Evolutionary conservation across 2,329 filamentous ascomycete genomes (phyloP).

Genomic region (Aureobasidium sp.): DNA sequence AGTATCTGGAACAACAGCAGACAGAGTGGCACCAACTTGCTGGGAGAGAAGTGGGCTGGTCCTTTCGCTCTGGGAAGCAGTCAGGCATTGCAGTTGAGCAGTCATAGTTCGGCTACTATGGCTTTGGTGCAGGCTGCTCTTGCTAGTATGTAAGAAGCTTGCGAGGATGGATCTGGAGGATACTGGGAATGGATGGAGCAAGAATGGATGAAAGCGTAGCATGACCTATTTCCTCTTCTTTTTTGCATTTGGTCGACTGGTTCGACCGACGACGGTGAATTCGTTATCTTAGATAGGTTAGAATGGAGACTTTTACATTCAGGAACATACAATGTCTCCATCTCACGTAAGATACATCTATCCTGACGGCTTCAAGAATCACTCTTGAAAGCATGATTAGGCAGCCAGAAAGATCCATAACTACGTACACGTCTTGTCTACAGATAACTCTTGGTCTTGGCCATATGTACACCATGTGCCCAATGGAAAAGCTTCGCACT

Average conservation of each 20-base stretch:
- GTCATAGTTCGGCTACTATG: conserved; percentile 15
- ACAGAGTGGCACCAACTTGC: conserved; percentile 30
- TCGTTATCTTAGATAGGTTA: background rate
- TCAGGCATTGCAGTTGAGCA: conserved; percentile 24
- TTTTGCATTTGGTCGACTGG: background rate
- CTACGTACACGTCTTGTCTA: background rate
- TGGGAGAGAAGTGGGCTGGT: conserved; percentile 59
- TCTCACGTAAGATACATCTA: too few relatives aligned
- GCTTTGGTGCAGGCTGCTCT: conserved; percentile 24
- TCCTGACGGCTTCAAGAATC: too few relatives aligned
- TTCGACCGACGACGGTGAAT: background rate
- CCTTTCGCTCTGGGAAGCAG: conserved; percentile 35
- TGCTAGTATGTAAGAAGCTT: conserved; percentile 13
- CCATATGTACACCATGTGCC: conserved; percentile 46
- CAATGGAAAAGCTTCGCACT: conserved; percentile 54
- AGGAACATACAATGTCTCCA: too few relatives aligned
- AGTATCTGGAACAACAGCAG: conserved; percentile 56
- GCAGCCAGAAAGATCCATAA: too few relatives aligned
- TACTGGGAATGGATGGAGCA: background rate
- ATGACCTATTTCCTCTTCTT: background rate
- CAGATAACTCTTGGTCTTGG: conserved; percentile 8
- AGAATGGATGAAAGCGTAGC: background rate
- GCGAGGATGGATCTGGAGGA: background rate
- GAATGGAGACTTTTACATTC: too few relatives aligned
- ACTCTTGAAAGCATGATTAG: too few relatives aligned